Evolutionary conservation across 148 eudicot species (phyloP), one percentile per base, ranked within the genome.

Genomic region (Vaccinium corymbosum): DNA sequence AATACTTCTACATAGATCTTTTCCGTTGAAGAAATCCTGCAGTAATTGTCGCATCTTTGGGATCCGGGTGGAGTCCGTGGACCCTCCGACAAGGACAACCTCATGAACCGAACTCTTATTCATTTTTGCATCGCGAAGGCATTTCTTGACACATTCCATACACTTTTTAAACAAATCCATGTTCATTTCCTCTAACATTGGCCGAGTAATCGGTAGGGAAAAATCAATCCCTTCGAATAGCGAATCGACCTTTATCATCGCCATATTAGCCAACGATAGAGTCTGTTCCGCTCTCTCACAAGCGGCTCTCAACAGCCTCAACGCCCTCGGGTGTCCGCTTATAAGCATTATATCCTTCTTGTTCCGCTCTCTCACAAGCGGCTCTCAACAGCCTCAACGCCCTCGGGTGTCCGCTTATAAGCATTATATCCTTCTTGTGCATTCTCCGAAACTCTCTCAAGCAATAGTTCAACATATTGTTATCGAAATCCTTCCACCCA

Each of bases 31-130:
- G 29, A 76, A 76, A 14, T 76, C 52, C 12, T 74, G 78, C 25
- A 74, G 20, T 0, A 38, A 50, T 29, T 74, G 52, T 20, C 38
- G 78, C 3, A 76, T 29, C 51, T 76, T 76, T 1, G 79, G 79
- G 48, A 76, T 76, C 25, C 56, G 29, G 3, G 38, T 35, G 38
- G 38, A 35, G 38, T 35, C 38, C 0, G 56, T 76, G 6, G 79
- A 76, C 7, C 79, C 79, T 1, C 79, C 79, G 6, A 76, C 79
- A 12, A 76, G 56, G 51, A 76, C 79, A 22, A 76, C 56, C 32
- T 49, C 32, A 0, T 76, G 56, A 5, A 76, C 53, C 16, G 4
- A 22, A 7, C 13, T 49, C 27, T 76, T 76, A 14, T 76, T 55
- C 55, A 48, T 46, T 2, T 49, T 19, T 16, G 79, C 12, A n/a